Base-by-base conservation (phyloP, 495 filamentous ascomycete genomes). In the Penicillium ochrochloron region DNA sequence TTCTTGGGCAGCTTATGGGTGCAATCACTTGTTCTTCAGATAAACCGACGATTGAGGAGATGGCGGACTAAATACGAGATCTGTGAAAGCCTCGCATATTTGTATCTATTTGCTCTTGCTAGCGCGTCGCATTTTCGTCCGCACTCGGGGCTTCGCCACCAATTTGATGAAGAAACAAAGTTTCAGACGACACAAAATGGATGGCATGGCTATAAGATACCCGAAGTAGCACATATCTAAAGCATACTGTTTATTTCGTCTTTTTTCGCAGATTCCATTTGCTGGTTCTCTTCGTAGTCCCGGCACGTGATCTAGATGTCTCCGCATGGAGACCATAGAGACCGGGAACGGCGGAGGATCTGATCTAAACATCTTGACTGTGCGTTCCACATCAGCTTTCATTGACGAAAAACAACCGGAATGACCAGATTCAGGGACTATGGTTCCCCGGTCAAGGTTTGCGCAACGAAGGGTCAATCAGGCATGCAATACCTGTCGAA, bases 31-130 rank as follows among this genome's bases (percentile, higher is more conserved):
- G 54, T 15, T 57, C 68, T 33, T 62, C 70, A n/a, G 67, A 72
- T 21, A 82, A 82, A 44, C 78, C 78, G 0, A 69, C 73, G 3
- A 82, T 83, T 62, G 73, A 83, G 52, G 81, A 84, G 60, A 67
- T 82, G 62, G 59, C 67, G 5, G 73, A 78, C 21, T 76, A 61
- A 66, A 19, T 10, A 8, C 23, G 14, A 6, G 35, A 21, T 44
- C 27, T 17, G n/a, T 56, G 17, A 31, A 31, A 19, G 4, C 37
- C 8, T 52, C 4, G 15, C 4, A 37, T 31, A n/a, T 5, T 37
- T 56, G 17, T 21, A 37, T 35, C 14, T 34, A 34, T 54, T 35
- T 35, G 34, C 17, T 56, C 17, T 37, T 17, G 23, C 31, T 56
- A 56, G 53, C 53, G 31, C 53, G 23, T 15, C 29, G 53, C 53